Evolutionary conservation across 352 stramenopile genomes (phyloP).

Genomic region (Salisapilia sapeloensis): DNA sequence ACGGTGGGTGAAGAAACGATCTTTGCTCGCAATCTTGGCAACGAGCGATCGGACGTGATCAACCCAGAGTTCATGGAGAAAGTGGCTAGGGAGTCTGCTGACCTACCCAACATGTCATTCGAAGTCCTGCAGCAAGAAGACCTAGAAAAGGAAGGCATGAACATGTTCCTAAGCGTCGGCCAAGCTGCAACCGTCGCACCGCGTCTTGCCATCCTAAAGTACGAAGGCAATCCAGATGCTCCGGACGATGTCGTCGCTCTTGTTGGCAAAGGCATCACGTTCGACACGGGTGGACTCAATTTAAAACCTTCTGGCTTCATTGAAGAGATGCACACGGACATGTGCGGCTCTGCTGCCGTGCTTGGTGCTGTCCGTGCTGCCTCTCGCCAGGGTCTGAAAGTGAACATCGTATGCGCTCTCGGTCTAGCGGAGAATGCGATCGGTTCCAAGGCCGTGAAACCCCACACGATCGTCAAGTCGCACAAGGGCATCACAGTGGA

Average conservation of each 20-base stretch:
- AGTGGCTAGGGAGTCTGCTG: slow-evolving; percentile 33
- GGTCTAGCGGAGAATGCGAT: slow-evolving; percentile 74
- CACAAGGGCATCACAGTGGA: slow-evolving; percentile 84
- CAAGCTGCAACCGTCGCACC: slow-evolving; percentile 51
- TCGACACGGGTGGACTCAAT: slow-evolving; percentile 91
- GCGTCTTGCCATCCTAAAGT: slow-evolving; percentile 75
- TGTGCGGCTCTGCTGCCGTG: slow-evolving; percentile 80
- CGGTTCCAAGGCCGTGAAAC: slow-evolving; percentile 75
- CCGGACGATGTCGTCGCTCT: slow-evolving; percentile 53
- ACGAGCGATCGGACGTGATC: slow-evolving; percentile 63
- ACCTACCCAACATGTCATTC: slow-evolving; percentile 66
- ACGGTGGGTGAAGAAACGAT: slow-evolving; percentile 66
- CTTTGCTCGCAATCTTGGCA: slow-evolving; percentile 72
- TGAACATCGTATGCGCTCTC: slow-evolving; percentile 68
- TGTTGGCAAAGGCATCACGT: slow-evolving; percentile 90
- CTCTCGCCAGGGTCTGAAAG: slow-evolving; percentile 44
- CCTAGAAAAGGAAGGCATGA: slow-evolving; percentile 59
- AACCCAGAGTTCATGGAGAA: slow-evolving; percentile 71
- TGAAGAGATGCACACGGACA: slow-evolving; percentile 87
- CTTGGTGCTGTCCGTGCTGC: slow-evolving; percentile 63
- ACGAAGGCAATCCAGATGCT: slow-evolving; percentile 42
- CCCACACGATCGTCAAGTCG: slow-evolving; percentile 77
- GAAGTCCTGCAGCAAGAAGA: slow-evolving; percentile 64
- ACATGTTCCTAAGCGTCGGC: slow-evolving; percentile 75
- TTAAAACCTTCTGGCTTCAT: slow-evolving; percentile 86